Evolutionary conservation across 148 eudicot genomes (phyloP).

Genomic region (Cornus suecica): DNA sequence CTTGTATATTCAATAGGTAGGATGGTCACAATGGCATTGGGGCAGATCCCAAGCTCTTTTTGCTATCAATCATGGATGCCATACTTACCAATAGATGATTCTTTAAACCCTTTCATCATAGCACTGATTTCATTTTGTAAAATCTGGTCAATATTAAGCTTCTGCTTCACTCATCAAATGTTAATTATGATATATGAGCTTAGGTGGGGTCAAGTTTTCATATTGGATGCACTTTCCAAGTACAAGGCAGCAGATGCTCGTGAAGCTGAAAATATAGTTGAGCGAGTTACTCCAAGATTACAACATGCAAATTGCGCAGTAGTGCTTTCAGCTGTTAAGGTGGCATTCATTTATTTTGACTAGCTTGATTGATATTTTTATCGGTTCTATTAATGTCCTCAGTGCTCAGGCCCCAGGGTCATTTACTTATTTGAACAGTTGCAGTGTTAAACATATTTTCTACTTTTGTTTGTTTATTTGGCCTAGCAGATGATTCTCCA

Average conservation of each 20-base stretch:
- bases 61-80: background rate
- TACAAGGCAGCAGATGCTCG: constrained; percentile 97
- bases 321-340: constrained; percentile 99
- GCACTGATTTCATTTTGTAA: background rate
- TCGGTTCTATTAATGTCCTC: background rate
- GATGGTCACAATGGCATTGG: background rate
- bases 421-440: background rate
- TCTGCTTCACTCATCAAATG: background rate
- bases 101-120: background rate
- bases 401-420: no score
- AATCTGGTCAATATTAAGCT: background rate
- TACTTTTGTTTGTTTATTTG: background rate
- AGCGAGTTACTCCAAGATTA: constrained; percentile 92
- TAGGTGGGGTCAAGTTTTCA: constrained; percentile 99
- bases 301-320: constrained; percentile 99
- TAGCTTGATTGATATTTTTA: background rate
- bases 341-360: constrained; percentile 17
- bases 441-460: background rate
- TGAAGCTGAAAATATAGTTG: constrained; percentile 98
- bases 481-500: constrained; percentile 85
- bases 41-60: background rate
- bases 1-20: background rate
- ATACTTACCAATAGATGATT: background rate
- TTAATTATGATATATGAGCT: background rate
- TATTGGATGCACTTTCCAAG: constrained; percentile 92